Base-by-base conservation (phyloP, 179 eudicot genomes). In the Drosera spatulata region DNA sequence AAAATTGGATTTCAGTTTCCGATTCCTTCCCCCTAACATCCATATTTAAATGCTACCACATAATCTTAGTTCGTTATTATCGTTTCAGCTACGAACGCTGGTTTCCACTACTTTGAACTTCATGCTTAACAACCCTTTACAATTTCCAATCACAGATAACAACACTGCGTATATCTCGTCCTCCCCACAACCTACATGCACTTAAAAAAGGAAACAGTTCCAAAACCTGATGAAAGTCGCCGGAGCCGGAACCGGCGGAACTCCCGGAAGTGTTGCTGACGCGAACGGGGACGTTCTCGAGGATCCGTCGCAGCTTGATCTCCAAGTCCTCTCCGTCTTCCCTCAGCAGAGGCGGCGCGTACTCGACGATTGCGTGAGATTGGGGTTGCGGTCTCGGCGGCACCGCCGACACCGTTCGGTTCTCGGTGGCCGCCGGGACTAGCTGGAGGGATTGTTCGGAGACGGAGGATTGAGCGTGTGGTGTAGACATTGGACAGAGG, bases 231-330 rank as follows among this genome's bases (percentile, higher is more conserved):
- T 88, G 96, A 41, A 93, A 93, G 61, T 93, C 99, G 14, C 99
- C 99, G 68, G 99, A 93, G 59, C 99, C 99, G 3, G 96, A 93
- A 68, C 99, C 99, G 13, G 99, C 99, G 6, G 98, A 93, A 61
- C 96, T 86, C 3, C 99, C 96, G 40, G 99, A 93, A 10, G 98
- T 86, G 49, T 91, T 91, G 62, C 81, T 88, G 46, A 91, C 98
- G 4, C 96, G 95, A 22, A 88, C 96, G 1, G 98, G 98, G 45
- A 91, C 96, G 45, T 84, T 81, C n/a, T 86, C 96, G 33, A 84
- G 70, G 39, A 91, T 91, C 9, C 96, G 80, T 9, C 96, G 89
- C 37, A 91, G 96, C 69, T 91, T 91, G n/a, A 91, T 55, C 68
- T 91, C 96, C 60, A 88, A 82, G 60, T 88, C 99, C 54, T 93